These are phyloP conservation scores for Breviolum minutum DNA, from an alignment of 73 alveolate species.

Conservation along the genomic window DNA sequence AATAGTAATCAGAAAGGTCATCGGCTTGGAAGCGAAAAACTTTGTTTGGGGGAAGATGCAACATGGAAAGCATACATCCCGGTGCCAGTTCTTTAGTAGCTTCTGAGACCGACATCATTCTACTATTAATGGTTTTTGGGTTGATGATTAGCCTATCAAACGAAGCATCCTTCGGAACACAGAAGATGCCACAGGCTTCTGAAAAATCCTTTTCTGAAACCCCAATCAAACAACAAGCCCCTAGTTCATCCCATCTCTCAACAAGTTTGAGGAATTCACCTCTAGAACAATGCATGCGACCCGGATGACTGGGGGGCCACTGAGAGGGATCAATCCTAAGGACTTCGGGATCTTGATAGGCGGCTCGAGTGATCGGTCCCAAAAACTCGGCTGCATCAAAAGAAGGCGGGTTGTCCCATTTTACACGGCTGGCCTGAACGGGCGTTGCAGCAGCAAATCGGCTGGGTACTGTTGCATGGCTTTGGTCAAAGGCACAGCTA, in stretches of 20 bases:
- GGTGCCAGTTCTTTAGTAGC: slow-evolving; percentile 26
- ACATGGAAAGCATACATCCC: background rate
- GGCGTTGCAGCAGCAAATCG: background rate
- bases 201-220: background rate
- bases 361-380: background rate
- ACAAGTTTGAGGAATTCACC: background rate
- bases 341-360: slow-evolving; percentile 7
- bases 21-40: background rate
- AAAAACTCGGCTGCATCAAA: background rate
- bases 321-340: background rate
- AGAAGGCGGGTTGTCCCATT: slow-evolving; percentile 46
- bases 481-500: no score
- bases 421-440: background rate
- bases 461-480: no score
- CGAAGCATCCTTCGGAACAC: background rate
- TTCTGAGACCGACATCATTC: background rate
- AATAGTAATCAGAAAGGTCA: slow-evolving; percentile 40
- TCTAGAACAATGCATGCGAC: background rate
- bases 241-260: background rate
- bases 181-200: slow-evolving; percentile 16
- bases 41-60: background rate
- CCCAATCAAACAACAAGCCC: background rate
- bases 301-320: background rate
- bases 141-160: slow-evolving; percentile 21
- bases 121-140: background rate